Evolutionary conservation across 345 rosid genomes (phyloP).

Genomic region (Ricinus communis): DNA sequence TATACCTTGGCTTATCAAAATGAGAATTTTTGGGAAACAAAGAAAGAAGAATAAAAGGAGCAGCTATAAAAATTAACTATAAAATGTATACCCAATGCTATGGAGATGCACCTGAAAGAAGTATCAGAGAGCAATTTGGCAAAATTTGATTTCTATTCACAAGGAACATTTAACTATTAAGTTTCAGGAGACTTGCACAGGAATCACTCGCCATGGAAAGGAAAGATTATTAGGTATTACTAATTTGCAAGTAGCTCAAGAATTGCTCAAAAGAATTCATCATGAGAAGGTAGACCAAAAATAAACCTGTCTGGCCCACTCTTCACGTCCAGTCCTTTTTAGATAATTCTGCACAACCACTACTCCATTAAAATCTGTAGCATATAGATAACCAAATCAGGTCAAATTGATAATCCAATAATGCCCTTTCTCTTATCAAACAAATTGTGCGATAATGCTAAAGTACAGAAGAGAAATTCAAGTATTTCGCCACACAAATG

Average conservation of each 20-base stretch:
- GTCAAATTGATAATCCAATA: constrained; percentile 4
- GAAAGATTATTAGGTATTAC: background rate
- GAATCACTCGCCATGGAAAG: background rate
- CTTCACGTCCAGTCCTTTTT: constrained; percentile 72
- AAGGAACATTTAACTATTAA: background rate
- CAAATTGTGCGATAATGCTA: background rate
- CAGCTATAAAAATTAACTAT: background rate
- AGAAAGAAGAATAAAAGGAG: background rate
- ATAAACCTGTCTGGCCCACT: constrained; percentile 84
- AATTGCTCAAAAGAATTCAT: background rate
- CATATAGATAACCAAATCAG: constrained; percentile 24
- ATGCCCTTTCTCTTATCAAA: background rate
- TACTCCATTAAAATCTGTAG: constrained; percentile 88
- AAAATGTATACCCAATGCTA: background rate
- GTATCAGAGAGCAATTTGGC: background rate
- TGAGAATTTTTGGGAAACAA: too few relatives aligned
- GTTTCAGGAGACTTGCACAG: background rate
- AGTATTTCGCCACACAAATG: background rate
- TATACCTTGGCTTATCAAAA: too few relatives aligned
- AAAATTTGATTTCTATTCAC: background rate
- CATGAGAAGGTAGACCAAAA: background rate
- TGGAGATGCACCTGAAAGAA: background rate
- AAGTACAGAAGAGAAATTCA: background rate
- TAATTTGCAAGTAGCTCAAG: background rate
- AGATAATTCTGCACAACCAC: constrained; percentile 86